Evolutionary conservation across 208 protist genomes (phyloP), one percentile per base, ranked within the genome.

Genomic region (Novymonas esmeraldas): DNA sequence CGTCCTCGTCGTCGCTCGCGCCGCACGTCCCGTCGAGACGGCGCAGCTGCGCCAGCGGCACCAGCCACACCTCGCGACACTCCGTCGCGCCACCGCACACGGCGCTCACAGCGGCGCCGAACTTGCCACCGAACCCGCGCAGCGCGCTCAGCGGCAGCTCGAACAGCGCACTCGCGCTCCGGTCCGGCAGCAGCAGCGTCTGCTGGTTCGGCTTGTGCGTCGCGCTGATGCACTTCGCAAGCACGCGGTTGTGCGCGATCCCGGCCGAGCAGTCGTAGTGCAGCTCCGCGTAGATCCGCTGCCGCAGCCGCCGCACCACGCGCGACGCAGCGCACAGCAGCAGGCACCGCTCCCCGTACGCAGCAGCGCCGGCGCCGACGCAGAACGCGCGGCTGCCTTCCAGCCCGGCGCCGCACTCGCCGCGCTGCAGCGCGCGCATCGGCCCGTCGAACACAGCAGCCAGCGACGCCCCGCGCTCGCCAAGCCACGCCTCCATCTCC

Each of bases 141-240:
- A 61, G 38, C 55, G 34, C 24, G 14, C 24, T 48, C 55, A 61
- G 38, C 38, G 55, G 55, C 55, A 61, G 55, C 22, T 82, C 78
- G 69, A 81, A 85, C 56, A 95, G 61, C 28, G 85, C 78, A 20
- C 76, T 79, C 22, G 78, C 77, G 41, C 76, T 68, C 42, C 83
- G 69, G 57, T 89, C 73, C 13, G 84, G 83, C 52, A 87, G 60
- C 48, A 95, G 73, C 28, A 94, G 48, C 49, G 89, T 92, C 69
- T 97, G 92, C 78, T 93, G 79, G 64, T 85, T 85, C 26, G 89
- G 92, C 64, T 97, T 97, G 75, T 94, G 75, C 48, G 68, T 73
- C 41, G 87, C 84, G 59, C 82, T 87, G 59, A 93, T 85, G 61
- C 65, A 76, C 78, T 97, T 97, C 29, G 92, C 80, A 14, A 97